Conservation (phyloP, 139 green algal genomes). For the Chlamydomonas applanata region DNA sequence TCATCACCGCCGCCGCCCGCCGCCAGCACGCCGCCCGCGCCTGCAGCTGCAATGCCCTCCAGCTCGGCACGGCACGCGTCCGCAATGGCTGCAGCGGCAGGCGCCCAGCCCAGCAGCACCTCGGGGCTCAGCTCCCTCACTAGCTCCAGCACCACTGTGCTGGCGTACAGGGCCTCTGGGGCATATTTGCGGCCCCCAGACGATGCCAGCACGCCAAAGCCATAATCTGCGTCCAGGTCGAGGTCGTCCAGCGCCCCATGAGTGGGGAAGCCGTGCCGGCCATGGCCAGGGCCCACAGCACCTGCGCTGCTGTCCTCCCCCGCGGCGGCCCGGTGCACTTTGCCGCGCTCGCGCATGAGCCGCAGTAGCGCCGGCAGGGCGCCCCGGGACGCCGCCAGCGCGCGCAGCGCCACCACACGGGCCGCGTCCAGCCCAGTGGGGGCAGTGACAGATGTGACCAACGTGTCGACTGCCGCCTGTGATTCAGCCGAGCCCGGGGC, state of each 20-base stretch:
- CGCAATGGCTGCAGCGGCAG: neutral
- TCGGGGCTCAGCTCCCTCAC: conserved; percentile 7
- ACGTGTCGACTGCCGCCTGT: neutral
- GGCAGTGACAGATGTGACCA: neutral
- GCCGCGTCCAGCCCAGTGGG: neutral
- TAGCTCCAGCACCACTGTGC: conserved; percentile 9
- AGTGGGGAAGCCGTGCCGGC: too few species aligned
- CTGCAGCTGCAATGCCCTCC: neutral
- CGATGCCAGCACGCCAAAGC: too few species aligned
- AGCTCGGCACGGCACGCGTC: neutral
- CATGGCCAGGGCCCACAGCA: too few species aligned
- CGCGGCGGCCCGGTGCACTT: neutral
- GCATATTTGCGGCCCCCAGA: neutral
- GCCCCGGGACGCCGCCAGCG: neutral
- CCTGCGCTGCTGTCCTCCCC: too few species aligned
- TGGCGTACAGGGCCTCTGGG: conserved; percentile 10
- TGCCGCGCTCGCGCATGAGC: conserved; percentile 7
- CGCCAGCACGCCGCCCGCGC: neutral
- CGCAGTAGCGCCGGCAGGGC: conserved; percentile 5
- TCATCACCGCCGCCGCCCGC: neutral
- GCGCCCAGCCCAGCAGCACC: neutral
- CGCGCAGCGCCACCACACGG: neutral
- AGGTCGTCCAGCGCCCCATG: neutral
- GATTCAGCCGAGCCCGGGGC: neutral
- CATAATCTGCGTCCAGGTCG: neutral